Base-by-base conservation (phyloP, 1,284 basidiomycete species). In the Rhodotorula glutinis region DNA sequence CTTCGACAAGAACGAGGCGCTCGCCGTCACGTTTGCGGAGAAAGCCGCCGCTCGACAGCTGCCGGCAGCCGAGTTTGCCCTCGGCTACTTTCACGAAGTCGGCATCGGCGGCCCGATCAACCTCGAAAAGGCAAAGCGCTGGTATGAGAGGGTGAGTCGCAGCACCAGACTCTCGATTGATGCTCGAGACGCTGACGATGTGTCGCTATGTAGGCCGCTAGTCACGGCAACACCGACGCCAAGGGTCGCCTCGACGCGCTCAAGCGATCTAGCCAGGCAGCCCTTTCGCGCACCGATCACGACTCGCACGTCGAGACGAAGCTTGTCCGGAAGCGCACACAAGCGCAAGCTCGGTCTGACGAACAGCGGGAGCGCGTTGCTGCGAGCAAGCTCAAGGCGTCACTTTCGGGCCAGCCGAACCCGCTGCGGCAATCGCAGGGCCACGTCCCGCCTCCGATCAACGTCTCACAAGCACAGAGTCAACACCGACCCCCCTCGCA, bases 81-180 rank as follows among this genome's bases (percentile, higher is more conserved):
- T 97, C 84, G 94, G 92, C 0, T 97, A 97, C 77, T 96, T 93
- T 77, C 83, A 83, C 49, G 92, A 94, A 76, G 90, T 82, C 40
- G 82, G 82, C 4, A 72, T 76, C 56, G 68, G 88, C 0, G 84
- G 85, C 0, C 74, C 80, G n/a, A 86, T 85, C 75, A 85, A 91
- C 76, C 67, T 92, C 33, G 82, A 83, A 0, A 79, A 80, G 2
- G 88, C 91, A 7, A 79, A 81, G 61, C 83, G 80, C 74, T 94
- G 91, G 89, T 94, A 82, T 70, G 62, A 56, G 0, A 75, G 77
- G 43, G 71, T 71, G 57, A 52, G 68, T 54, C 21, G 5, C 29
- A 33, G 5, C 21, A 13, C 17, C 29, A 14, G n/a, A n/a, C n/a
- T n/a, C n/a, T n/a, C n/a, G n/a, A n/a, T n/a, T n/a, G n/a, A n/a